These are phyloP conservation scores for Hydrangea macrophylla DNA, from an alignment of 148 eudicot genomes.

Conservation along the genomic window DNA sequence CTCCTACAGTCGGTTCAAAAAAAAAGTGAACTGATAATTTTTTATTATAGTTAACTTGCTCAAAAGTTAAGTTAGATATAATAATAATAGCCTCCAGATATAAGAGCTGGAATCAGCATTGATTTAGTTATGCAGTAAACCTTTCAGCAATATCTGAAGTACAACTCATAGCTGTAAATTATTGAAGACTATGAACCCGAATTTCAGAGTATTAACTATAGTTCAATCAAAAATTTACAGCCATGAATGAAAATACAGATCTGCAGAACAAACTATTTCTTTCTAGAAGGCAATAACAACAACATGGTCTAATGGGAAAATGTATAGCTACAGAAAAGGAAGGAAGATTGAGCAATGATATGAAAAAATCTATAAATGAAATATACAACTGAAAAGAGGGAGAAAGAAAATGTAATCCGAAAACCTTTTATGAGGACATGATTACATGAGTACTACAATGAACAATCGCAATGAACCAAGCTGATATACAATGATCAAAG, in stretches of 20 bases:
- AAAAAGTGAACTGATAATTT: background rate
- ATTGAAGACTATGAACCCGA: background rate
- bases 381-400: background rate
- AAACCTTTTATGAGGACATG: too few species aligned
- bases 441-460: background rate
- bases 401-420: background rate
- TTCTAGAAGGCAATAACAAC: background rate
- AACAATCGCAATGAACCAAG: background rate
- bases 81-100: background rate
- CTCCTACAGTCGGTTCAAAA: constrained; percentile 42
- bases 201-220: background rate
- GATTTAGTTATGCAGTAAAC: background rate
- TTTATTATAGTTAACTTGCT: background rate
- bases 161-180: background rate
- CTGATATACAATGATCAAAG: too few species aligned
- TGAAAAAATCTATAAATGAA: background rate
- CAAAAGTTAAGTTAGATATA: background rate
- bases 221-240: background rate
- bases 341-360: background rate
- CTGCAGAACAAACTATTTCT: background rate
- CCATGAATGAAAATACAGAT: background rate
- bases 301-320: background rate
- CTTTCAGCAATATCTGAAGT: background rate
- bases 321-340: background rate
- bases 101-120: background rate